Base-by-base conservation (phyloP, 2,329 filamentous ascomycete species). In the Fusarium annulatum region DNA sequence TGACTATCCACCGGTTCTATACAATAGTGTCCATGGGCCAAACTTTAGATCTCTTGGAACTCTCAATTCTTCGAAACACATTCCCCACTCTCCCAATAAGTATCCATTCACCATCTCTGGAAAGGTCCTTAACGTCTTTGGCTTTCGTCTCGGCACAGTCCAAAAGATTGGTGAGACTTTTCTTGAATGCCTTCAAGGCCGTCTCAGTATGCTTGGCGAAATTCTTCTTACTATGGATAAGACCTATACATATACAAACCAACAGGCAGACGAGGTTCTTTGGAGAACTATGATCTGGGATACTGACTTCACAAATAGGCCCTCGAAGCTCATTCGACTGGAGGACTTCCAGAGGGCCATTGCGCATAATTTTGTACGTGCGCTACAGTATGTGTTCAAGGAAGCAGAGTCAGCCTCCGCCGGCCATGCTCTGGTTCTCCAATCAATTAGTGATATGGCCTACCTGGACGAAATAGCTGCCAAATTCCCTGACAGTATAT, bases 201-300 rank as follows among this genome's bases (percentile, higher is more conserved):
- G 16, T 1, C 23, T 60, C 2, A 21, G 9, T 0, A 30, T 18
- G n/a, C 10, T 52, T 0, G 30, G 19, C 1, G 34, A 38, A 9
- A 33, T 67, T 6, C 53, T 67, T 2, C 62, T 67, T 0, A 12
- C 4, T 5, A 61, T 67, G 63, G 41, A 53, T 2, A 3, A 26
- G 5, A 15, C 9, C 1, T 67, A 67, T 7, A 2, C 18, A 11
- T 23, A 48, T 7, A 67, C 53, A 1, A 19, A 60, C 0, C 63
- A 67, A 6, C 3, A 19, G 2, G 15, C 64, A 1, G 63, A 67
- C 4, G 63, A 67, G 6, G 64, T 19, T 6, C 41, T 67, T 1
- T 67, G 63, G 63, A 34, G 64, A 15, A 61, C 63, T 2, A 5
- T 67, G 3, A 23, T 67, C 7, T 67, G 34, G 30, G 64, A 67